Conservation (phyloP, 1,284 basidiomycete species). For the Amylostereum areolatum region DNA sequence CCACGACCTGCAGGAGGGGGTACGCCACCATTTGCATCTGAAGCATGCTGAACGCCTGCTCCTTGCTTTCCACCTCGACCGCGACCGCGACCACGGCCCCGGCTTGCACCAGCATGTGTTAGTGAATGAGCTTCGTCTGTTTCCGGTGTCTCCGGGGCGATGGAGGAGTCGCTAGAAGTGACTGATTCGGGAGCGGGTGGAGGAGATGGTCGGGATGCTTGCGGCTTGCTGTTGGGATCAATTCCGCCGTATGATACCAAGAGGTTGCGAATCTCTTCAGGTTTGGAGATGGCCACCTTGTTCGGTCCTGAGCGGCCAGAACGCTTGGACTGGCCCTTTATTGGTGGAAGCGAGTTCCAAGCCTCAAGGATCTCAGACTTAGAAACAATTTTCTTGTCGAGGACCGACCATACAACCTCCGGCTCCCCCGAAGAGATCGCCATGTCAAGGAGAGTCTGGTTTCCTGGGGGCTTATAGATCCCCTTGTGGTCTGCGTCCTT, state of each 20-base stretch:
- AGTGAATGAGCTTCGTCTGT: background rate
- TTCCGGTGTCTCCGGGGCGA: background rate
- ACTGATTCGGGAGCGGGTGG: slow-evolving; percentile 16
- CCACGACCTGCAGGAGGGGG: slow-evolving; percentile 11
- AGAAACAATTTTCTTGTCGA: slow-evolving; percentile 49
- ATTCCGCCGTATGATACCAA: slow-evolving; percentile 49
- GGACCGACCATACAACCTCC: slow-evolving; percentile 54
- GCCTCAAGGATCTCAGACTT: slow-evolving; percentile 40
- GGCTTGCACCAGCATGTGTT: background rate
- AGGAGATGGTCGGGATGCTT: slow-evolving; percentile 27
- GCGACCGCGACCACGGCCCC: background rate
- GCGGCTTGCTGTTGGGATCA: slow-evolving; percentile 18
- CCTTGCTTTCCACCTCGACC: background rate
- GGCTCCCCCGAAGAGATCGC: slow-evolving; percentile 54
- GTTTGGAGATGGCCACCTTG: slow-evolving; percentile 27
- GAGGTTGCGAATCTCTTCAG: slow-evolving; percentile 48
- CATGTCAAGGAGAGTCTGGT: slow-evolving; percentile 42
- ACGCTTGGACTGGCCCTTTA: slow-evolving; percentile 23
- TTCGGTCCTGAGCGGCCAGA: slow-evolving; percentile 22
- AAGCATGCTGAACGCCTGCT: background rate
- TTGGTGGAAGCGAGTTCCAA: slow-evolving; percentile 43
- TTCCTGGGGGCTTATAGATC: slow-evolving; percentile 39
- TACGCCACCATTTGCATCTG: slow-evolving; percentile 8
- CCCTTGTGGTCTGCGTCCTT: slow-evolving; percentile 39
- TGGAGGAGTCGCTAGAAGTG: background rate